Percentiles rank a stretch among this genome's conserved stretches.
phyloP scores from a whole-genome alignment of 1,284 basidiomycete species.

The Malassezia brasiliensis region DNA sequence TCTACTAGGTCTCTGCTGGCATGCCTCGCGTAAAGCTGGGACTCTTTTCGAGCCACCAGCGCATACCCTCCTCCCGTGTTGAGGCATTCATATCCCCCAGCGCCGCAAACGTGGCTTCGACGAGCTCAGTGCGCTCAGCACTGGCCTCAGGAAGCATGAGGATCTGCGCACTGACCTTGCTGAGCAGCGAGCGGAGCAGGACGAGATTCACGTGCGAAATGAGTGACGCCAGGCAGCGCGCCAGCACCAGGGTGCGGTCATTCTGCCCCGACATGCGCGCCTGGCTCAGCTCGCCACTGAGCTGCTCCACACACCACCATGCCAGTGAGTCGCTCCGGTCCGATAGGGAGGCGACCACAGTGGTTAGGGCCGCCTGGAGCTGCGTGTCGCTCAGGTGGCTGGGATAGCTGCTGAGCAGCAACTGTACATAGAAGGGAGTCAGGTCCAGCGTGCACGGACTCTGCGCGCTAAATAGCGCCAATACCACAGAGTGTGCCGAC shows the following conservation, averaged over 20 bases:
- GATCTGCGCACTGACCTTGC: slow-evolving; percentile 28
- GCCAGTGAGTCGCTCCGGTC: slow-evolving; percentile 35
- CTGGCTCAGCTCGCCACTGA: slow-evolving; percentile 24
- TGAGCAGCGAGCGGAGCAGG: slow-evolving; percentile 34
- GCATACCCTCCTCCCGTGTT: slow-evolving; percentile 37
- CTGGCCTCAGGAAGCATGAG: slow-evolving; percentile 13
- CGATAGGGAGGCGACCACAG: slow-evolving; percentile 33
- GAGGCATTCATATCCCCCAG: slow-evolving; percentile 37
- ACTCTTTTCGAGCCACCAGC: slow-evolving; percentile 43
- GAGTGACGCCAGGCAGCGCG: slow-evolving; percentile 27
- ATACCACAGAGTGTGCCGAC: slow-evolving; percentile 41
- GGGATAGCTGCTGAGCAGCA: slow-evolving; percentile 25
- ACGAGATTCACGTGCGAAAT: slow-evolving; percentile 41
- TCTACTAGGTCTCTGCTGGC: background rate
- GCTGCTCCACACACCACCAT: slow-evolving; percentile 35
- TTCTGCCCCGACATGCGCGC: slow-evolving; percentile 8
- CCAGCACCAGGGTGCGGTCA: slow-evolving; percentile 10
- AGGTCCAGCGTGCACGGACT: slow-evolving; percentile 28
- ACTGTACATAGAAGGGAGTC: slow-evolving; percentile 37
- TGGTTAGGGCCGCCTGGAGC: slow-evolving; percentile 33
- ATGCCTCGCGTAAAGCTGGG: slow-evolving; percentile 29
- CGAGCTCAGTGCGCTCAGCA: slow-evolving; percentile 14
- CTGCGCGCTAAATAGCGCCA: slow-evolving; percentile 29
- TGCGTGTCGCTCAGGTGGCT: slow-evolving; percentile 26
- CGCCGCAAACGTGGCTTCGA: slow-evolving; percentile 34